Evolutionary conservation across 352 stramenopile genomes (phyloP).

Genomic region (Phytophthora sp.): DNA sequence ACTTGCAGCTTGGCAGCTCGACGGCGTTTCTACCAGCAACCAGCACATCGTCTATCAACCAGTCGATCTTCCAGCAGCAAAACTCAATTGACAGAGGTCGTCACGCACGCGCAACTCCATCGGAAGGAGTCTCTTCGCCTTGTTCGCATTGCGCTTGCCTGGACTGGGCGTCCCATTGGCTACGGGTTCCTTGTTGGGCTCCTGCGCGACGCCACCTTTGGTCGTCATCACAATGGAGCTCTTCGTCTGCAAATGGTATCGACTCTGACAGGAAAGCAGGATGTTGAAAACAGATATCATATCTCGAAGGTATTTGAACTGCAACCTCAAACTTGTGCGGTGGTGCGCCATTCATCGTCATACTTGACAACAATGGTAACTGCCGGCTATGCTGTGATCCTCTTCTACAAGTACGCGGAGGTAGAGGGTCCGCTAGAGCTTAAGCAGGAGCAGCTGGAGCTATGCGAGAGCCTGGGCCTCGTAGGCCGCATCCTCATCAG

Average conservation of each 20-base stretch:
- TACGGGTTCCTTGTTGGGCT: slow-evolving; percentile 20
- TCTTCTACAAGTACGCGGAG: slow-evolving; percentile 83
- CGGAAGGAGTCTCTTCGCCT: slow-evolving; percentile 65
- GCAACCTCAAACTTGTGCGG: neutral
- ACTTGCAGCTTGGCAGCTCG: slow-evolving; percentile 64
- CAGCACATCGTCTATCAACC: slow-evolving; percentile 7
- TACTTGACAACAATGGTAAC: slow-evolving; percentile 26
- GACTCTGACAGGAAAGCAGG: neutral
- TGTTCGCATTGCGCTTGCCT: slow-evolving; percentile 32
- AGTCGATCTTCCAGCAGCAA: slow-evolving; percentile 16
- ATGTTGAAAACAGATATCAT: too few species aligned
- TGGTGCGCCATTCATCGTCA: slow-evolving; percentile 30
- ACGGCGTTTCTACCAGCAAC: slow-evolving; percentile 55
- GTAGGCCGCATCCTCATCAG: slow-evolving; percentile 78
- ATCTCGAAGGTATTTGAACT: too few species aligned
- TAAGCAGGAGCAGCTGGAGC: slow-evolving; percentile 53
- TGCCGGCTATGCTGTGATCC: slow-evolving; percentile 57
- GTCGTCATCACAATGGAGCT: slow-evolving; percentile 24
- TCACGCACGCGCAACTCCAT: slow-evolving; percentile 73
- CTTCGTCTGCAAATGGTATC: slow-evolving; percentile 8
- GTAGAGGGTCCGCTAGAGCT: slow-evolving; percentile 43
- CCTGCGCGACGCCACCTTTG: neutral
- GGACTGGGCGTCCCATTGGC: slow-evolving; percentile 20
- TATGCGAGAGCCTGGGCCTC: slow-evolving; percentile 64
- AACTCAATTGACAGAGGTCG: neutral